These are phyloP conservation scores for Allium fistulosum DNA, from an alignment of 106 monocot species.

Conservation along the genomic window DNA sequence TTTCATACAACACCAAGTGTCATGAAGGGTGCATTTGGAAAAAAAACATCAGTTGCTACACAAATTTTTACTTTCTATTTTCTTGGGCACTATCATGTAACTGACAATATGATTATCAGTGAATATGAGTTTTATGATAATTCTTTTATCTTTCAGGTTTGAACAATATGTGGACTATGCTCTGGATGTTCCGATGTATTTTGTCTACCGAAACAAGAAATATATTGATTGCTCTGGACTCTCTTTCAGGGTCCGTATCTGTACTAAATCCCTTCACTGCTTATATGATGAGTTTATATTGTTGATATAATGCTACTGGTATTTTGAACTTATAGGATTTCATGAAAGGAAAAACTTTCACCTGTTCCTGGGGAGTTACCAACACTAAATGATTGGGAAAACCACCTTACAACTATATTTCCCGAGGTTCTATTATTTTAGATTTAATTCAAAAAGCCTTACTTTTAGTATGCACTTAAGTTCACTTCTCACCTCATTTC, in stretches of 20 bases:
- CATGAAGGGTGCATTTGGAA: no score
- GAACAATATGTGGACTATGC: conserved; percentile 97
- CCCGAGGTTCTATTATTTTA: conserved; percentile 58
- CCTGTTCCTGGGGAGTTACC: conserved; percentile 76
- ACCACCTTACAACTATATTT: conserved; percentile 96
- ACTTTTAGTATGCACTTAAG: no score
- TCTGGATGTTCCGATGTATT: conserved; percentile 97
- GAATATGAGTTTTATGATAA: background rate
- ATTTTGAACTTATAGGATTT: conserved; percentile 57
- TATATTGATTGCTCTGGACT: conserved; percentile 93
- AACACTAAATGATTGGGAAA: conserved; percentile 96
- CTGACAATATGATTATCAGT: background rate
- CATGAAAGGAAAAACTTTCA: conserved; percentile 81
- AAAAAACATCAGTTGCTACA: no score
- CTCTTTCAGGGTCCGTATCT: conserved; percentile 86
- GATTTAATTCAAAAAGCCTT: background rate
- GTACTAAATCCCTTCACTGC: conserved; percentile 1
- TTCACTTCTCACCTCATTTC: no score
- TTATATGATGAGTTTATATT: background rate
- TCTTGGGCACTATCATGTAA: no score
- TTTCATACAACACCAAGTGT: no score
- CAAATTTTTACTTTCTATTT: no score
- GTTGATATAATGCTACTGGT: background rate
- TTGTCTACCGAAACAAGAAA: conserved; percentile 89
- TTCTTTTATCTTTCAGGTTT: conserved; percentile 48